These are phyloP conservation scores for Pseudonitzschia multiseries DNA, from an alignment of 108 stramenopile species.

Conservation along the genomic window DNA sequence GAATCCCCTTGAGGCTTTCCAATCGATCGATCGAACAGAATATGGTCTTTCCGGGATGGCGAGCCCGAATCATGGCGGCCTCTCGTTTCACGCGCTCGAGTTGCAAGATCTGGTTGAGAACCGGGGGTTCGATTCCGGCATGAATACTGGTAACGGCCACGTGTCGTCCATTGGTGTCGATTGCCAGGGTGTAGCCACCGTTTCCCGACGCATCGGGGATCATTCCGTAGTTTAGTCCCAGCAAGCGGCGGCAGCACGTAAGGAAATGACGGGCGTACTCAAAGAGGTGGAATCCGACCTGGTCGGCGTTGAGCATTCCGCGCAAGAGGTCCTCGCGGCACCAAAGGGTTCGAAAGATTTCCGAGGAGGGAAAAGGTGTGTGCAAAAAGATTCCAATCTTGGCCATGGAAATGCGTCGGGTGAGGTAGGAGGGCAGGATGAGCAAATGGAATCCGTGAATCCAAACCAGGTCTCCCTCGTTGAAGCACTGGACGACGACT, in stretches of 20 bases:
- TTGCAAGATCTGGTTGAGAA: constrained; percentile 74
- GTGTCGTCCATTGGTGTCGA: constrained; percentile 93
- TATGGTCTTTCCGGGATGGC: constrained; percentile 79
- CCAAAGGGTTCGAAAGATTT: constrained; percentile 95
- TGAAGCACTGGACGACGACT: constrained; percentile 80
- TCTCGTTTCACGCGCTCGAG: constrained; percentile 63
- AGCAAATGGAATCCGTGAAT: constrained; percentile 98
- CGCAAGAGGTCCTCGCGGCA: constrained; percentile 92
- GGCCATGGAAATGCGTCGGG: constrained; percentile 82
- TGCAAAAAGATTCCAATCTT: constrained; percentile 96
- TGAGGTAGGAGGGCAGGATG: constrained; percentile 94
- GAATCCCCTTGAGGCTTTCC: constrained; percentile 95
- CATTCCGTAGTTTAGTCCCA: constrained; percentile 95
- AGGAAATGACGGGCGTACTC: constrained; percentile 99
- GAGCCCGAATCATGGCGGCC: constrained; percentile 58
- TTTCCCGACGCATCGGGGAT: constrained; percentile 75
- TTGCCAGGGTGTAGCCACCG: constrained; percentile 81
- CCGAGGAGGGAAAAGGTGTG: constrained; percentile 98
- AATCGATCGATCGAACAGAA: constrained; percentile 92
- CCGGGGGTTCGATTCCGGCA: constrained; percentile 92
- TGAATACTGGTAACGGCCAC: constrained; percentile 95
- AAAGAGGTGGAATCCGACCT: constrained; percentile 99
- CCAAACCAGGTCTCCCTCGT: constrained; percentile 95
- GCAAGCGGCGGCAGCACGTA: constrained; percentile 93
- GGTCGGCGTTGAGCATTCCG: constrained; percentile 95